Conservation (phyloP, 1,284 basidiomycete species). For the Lignosus rhinocerotis region DNA sequence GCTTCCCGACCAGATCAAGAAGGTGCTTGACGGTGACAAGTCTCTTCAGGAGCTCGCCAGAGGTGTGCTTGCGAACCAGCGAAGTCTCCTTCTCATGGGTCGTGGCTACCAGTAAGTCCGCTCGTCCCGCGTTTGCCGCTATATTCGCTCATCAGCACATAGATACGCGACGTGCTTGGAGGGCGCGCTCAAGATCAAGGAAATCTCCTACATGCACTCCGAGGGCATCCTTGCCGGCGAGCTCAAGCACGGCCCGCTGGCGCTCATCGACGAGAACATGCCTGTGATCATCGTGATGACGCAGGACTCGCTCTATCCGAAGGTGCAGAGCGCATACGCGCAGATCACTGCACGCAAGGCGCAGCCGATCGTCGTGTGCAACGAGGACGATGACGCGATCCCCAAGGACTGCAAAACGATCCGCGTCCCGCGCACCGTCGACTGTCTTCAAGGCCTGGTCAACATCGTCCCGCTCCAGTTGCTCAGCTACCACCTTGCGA, state of each 20-base stretch:
- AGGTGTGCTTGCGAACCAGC: conserved; percentile 76
- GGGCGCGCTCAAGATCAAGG: conserved; percentile 99
- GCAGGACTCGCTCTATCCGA: conserved; percentile 96
- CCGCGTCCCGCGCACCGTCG: conserved; percentile 91
- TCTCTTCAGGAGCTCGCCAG: conserved; percentile 83
- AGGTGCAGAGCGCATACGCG: conserved; percentile 93
- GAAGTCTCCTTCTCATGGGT: conserved; percentile 95
- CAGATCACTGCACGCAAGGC: conserved; percentile 98
- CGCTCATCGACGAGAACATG: conserved; percentile 97
- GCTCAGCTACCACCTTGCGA: conserved; percentile 94
- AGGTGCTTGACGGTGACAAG: conserved; percentile 83
- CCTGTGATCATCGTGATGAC: conserved; percentile 99
- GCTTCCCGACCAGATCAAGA: conserved; percentile 89
- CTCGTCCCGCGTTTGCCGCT: not conserved
- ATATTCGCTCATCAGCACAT: not conserved
- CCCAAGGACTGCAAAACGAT: conserved; percentile 80
- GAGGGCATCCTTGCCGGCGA: conserved; percentile 97
- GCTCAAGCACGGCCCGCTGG: conserved; percentile 97
- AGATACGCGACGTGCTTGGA: conserved; percentile 95
- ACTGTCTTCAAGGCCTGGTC: conserved; percentile 93
- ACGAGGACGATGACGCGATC: conserved; percentile 89
- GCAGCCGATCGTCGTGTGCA: conserved; percentile 94
- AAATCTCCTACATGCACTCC: conserved; percentile 93
- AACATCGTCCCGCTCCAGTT: conserved; percentile 98
- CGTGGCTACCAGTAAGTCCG: conserved; percentile 89